Evolutionary conservation across 2,329 filamentous ascomycete species (phyloP).

Genomic region (Oidium heveae): DNA sequence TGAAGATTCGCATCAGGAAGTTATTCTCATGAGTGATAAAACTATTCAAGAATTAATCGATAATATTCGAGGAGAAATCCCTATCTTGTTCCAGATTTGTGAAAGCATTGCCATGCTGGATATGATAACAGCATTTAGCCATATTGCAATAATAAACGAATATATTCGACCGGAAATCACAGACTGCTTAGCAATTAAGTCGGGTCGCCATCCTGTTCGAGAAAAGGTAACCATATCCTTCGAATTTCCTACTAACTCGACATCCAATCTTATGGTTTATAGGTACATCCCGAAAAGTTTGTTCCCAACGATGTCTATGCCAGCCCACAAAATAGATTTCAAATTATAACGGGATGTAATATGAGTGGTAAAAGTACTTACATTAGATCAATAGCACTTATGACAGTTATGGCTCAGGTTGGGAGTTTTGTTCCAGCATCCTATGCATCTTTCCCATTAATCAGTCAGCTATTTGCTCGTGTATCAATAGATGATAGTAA

Average conservation of each 20-base stretch:
- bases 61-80: conserved; percentile 45
- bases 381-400: conserved; percentile 60
- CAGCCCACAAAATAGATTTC: conserved; percentile 55
- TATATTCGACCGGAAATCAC: conserved; percentile 39
- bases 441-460: conserved; percentile 58
- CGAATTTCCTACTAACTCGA: background rate
- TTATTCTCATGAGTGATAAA: conserved; percentile 58
- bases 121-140: conserved; percentile 56
- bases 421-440: conserved; percentile 73
- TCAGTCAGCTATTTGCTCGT: conserved; percentile 65
- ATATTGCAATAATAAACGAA: conserved; percentile 38
- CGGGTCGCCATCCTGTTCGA: conserved; percentile 41
- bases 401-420: conserved; percentile 83
- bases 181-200: conserved; percentile 36
- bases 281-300: conserved; percentile 40
- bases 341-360: conserved; percentile 87
- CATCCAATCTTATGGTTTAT: background rate
- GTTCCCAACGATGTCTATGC: conserved; percentile 82
- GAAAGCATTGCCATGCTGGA: conserved; percentile 73
- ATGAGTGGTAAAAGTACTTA: conserved; percentile 98
- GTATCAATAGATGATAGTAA: conserved; percentile 71
- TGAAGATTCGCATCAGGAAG: conserved; percentile 58
- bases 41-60: conserved; percentile 47
- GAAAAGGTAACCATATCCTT: conserved; percentile 26
- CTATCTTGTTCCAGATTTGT: conserved; percentile 56